A percentile compares a stretch with the other conserved stretches of the same genome.
phyloP scores from a whole-genome alignment of 2,329 filamentous ascomycete genomes.

The Plenodomus biglobosus region DNA sequence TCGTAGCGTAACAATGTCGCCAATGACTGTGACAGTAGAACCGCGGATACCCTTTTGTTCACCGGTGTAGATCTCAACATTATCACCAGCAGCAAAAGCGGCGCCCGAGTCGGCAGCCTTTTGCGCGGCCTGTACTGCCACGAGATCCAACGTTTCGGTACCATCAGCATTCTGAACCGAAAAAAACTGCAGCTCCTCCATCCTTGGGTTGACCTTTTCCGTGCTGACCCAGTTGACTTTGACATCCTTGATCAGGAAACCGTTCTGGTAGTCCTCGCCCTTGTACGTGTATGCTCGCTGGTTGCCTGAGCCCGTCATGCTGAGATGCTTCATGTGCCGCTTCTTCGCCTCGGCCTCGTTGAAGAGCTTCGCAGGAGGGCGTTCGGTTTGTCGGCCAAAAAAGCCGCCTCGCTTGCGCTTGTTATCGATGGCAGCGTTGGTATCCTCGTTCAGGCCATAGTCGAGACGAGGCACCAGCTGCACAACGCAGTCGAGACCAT shows the following conservation, averaged over 20 bases:
- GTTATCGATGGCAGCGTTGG: conserved; percentile 50
- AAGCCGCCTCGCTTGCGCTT: conserved; percentile 75
- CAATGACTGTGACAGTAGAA: conserved; percentile 80
- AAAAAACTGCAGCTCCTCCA: conserved; percentile 96
- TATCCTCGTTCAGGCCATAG: conserved; percentile 85
- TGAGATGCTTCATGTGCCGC: conserved; percentile 68
- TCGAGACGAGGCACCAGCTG: conserved; percentile 88
- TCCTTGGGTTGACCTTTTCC: conserved; percentile 85
- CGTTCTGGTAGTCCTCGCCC: conserved; percentile 86
- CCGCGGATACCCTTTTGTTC: conserved; percentile 92
- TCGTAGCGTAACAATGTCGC: conserved; percentile 86
- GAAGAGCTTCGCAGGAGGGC: conserved; percentile 86
- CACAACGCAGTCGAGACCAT: conserved; percentile 84
- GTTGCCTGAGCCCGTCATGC: conserved; percentile 54
- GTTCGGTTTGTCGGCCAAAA: conserved; percentile 56
- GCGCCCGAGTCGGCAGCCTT: conserved; percentile 81
- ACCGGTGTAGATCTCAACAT: conserved; percentile 94
- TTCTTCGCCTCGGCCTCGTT: conserved; percentile 92
- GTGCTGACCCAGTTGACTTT: conserved; percentile 84
- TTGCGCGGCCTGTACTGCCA: conserved; percentile 84
- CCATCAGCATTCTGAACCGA: conserved; percentile 86
- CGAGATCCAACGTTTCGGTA: conserved; percentile 88
- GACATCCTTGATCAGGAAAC: conserved; percentile 91
- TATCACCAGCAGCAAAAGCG: conserved; percentile 86
- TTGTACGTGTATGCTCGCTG: conserved; percentile 80